Evolutionary conservation across 352 stramenopile genomes (phyloP), one percentile per base, ranked within the genome.

Genomic region (Peronospora destructor): DNA sequence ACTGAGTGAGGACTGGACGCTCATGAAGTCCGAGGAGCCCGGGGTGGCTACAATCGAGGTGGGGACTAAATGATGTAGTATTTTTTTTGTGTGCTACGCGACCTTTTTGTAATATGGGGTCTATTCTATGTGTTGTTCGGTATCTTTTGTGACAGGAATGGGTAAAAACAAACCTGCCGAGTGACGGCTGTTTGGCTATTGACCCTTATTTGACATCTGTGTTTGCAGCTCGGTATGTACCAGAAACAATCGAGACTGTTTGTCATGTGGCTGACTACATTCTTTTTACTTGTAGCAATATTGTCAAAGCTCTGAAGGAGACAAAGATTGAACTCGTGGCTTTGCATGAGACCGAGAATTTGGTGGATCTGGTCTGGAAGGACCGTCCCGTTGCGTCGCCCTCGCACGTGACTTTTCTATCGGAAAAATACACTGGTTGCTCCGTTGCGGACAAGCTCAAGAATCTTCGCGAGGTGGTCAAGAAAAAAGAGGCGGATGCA

Each of bases 281-380:
- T 14, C 36, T 13, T 45, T 21, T 39, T 10, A 26, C 26, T 35
- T 30, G 0, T 47, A 87, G 79, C 6, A 87, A 82, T 38, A 60
- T 91, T 19, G 73, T 68, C 4, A 76, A 69, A n/a, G 75, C 66
- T 11, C 53, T 91, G 2, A 82, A 85, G 49, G 77, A 87, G 28
- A 78, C 76, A 4, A 49, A 79, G 10, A 66, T 90, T 11, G 76
- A 89, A 51, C 54, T 93, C 13, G 78, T 89, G 17, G 76, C 76
- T 26, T 47, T 89, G 28, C 76, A 90, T 37, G 78, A 85, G 50
- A 65, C 77, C 13, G 61, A 79, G 4, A 99, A 99, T 68, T 74
- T 97, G n/a, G 84, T 99, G 17, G 96, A 99, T 78, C 63, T 77
- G 13, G 79, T 98, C 19, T 99, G 96, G 96, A 85, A 75, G 21